Evolutionary conservation across 1,284 basidiomycete genomes (phyloP), one percentile per base, ranked within the genome.

Genomic region (Somion occarium): DNA sequence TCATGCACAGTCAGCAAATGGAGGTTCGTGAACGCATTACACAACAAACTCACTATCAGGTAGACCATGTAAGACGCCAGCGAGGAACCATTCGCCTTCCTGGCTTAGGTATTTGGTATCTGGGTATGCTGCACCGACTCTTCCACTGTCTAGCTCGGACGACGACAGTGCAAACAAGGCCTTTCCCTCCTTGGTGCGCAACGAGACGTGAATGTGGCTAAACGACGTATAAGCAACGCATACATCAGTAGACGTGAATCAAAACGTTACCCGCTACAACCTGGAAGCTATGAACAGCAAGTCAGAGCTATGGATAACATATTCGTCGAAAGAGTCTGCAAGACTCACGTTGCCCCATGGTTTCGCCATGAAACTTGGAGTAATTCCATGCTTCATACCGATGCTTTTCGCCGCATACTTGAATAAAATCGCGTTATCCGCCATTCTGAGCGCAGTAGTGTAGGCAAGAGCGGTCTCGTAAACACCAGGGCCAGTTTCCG

Each of bases 341-440:
- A 3, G 15, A 18, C 86, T 64, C 63, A 93, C 92, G 63, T 91
- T 85, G 46, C 83, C 86, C 87, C 89, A 95, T 20, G 95, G 96
- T 63, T 98, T 98, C 0, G 96, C 95, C 96, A 99, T 98, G 68
- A 99, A 99, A 52, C 92, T 96, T 0, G 95, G 95, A 44, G 92
- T 79, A 49, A 99, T 79, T 5, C 88, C 90, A 58, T 89, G 77
- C 65, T 88, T 84, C 79, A 97, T 92, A 0, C 95, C 95, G 2
- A 96, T 70, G 56, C 91, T 93, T 73, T 98, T 98, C 4, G 92
- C 91, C 12, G 92, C 70, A 59, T 88, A 91, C 68, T 99, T 99
- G 82, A 93, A 98, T 38, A 98, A 71, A 47, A 88, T 80, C 0
- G 93, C 93, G 64, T 97, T 98, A 64, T 99, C 96, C 1, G 93